These are phyloP conservation scores for Iberis pinnata DNA, from an alignment of 345 rosid species.

Conservation along the genomic window DNA sequence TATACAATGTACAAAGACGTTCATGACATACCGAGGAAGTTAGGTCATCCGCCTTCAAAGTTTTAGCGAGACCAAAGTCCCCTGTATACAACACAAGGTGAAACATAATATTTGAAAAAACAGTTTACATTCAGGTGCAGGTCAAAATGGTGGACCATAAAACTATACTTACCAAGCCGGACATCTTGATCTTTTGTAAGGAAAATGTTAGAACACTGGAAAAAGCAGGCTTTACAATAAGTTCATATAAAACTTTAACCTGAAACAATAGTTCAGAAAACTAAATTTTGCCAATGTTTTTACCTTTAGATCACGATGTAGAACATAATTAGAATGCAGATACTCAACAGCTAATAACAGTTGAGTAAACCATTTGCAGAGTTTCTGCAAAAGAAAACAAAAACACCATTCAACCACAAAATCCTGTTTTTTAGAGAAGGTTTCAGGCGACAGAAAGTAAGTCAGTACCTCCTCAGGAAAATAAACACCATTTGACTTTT, in stretches of 20 bases:
- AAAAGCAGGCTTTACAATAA: constrained; percentile 27
- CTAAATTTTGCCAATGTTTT: constrained; percentile 15
- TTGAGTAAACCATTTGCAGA: constrained; percentile 97
- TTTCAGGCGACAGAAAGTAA: constrained; percentile 9
- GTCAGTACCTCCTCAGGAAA: constrained; percentile 74
- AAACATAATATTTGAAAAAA: constrained; percentile 6
- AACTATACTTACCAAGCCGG: constrained; percentile 65
- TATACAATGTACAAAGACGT: neutral
- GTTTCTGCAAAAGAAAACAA: constrained; percentile 46
- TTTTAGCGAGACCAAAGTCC: constrained; percentile 98
- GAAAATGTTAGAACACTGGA: constrained; percentile 94
- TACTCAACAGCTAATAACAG: constrained; percentile 86
- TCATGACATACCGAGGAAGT: constrained; percentile 76
- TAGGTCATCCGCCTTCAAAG: constrained; percentile 87
- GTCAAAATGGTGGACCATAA: constrained; percentile 4
- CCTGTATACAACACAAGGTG: constrained; percentile 42
- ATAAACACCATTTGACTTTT: constrained; percentile 74
- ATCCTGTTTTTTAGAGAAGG: neutral
- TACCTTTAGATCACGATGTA: constrained; percentile 94
- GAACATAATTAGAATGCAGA: constrained; percentile 88
- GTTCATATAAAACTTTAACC: constrained; percentile 22
- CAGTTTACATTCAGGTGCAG: neutral
- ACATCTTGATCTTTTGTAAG: constrained; percentile 85
- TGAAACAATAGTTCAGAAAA: constrained; percentile 12
- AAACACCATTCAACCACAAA: constrained; percentile 2